A percentile compares a stretch with the other conserved stretches of the same genome.
phyloP scores from a whole-genome alignment of 2,329 filamentous ascomycete genomes.

The Uncinocarpus reesii region DNA sequence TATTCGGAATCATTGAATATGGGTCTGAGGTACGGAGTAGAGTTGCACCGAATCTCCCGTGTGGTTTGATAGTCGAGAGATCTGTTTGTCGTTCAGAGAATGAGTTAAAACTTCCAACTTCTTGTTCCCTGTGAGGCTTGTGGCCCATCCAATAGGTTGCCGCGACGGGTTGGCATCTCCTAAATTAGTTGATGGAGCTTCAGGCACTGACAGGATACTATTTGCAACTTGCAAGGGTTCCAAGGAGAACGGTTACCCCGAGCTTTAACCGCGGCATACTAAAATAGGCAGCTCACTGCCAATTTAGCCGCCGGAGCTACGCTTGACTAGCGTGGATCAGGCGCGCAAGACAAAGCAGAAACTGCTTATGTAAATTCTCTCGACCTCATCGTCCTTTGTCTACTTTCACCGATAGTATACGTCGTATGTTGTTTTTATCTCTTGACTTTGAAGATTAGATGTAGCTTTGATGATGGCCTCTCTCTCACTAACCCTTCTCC shows the following conservation, averaged over 20 bases:
- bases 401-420: background rate
- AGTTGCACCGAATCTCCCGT: no score
- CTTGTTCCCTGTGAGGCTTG: background rate
- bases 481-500: conserved; percentile 45
- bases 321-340: background rate
- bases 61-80: no score
- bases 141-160: background rate
- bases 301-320: conserved; percentile 1
- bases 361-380: no score
- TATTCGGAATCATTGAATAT: no score
- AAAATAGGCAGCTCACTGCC: background rate
- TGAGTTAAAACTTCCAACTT: no score
- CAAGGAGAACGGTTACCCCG: background rate
- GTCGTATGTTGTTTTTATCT: no score
- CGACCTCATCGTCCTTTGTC: background rate
- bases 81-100: no score
- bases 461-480: conserved; percentile 19
- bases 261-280: conserved; percentile 3
- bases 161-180: background rate
- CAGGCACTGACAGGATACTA: no score
- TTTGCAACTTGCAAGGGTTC: no score
- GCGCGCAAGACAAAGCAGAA: background rate
- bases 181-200: background rate
- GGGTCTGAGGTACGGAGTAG: no score
- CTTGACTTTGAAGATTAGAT: background rate